Evolutionary conservation across 805 yeast species (phyloP).

Genomic region (Jamesozyma rosinii): DNA sequence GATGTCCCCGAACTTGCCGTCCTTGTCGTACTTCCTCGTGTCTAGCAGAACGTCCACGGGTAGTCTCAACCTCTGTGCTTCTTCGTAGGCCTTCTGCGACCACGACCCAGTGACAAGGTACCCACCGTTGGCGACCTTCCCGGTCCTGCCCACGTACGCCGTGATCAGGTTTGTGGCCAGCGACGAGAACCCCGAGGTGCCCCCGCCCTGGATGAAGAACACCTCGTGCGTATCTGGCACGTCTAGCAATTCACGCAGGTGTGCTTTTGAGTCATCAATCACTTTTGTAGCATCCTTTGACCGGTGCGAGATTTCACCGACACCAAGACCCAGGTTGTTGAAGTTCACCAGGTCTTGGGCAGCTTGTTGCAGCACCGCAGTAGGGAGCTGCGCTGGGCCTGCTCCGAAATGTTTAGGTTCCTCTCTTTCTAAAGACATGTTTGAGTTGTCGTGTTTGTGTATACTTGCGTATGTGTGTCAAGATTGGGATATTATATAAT

Average conservation of each 20-base stretch:
- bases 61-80: constrained; percentile 74
- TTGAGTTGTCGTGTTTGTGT: no score
- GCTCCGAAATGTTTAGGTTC: constrained; percentile 88
- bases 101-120: constrained; percentile 89
- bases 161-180: constrained; percentile 77
- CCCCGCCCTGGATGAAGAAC: constrained; percentile 95
- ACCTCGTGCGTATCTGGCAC: constrained; percentile 93
- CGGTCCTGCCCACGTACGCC: constrained; percentile 58
- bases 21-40: constrained; percentile 40
- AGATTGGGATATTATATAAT: no score
- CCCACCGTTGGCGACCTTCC: constrained; percentile 70
- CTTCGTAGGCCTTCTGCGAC: constrained; percentile 84
- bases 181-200: constrained; percentile 90
- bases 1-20: constrained; percentile 55
- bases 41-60: constrained; percentile 62
- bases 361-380: constrained; percentile 75
- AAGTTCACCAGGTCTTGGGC: constrained; percentile 73
- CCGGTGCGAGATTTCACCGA: constrained; percentile 95
- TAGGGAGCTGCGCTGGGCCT: constrained; percentile 94
- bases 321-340: constrained; percentile 65
- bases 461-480: no score
- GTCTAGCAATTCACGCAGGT: constrained; percentile 52
- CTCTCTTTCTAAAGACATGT: constrained; percentile 41
- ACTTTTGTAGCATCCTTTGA: constrained; percentile 72
- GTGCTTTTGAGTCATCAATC: constrained; percentile 64